Percentiles rank a stretch among this genome's conserved stretches.
Evolutionary conservation across 2,329 filamentous ascomycete species (phyloP).

Genomic region (Bisporella sp.): DNA sequence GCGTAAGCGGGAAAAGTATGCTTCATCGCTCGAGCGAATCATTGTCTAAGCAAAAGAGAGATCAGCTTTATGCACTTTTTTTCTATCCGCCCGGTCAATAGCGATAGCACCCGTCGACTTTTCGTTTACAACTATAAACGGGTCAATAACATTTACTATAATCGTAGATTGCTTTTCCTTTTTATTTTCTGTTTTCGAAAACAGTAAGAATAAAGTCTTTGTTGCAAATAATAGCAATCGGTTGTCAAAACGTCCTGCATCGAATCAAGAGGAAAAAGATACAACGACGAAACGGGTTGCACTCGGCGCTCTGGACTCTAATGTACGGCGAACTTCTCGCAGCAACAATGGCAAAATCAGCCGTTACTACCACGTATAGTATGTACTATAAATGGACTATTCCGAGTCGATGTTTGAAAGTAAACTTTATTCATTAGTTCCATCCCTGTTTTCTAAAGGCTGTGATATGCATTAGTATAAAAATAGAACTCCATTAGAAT

Average conservation of each 20-base stretch:
- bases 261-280: not conserved
- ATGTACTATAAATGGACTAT: slow-evolving; percentile 1
- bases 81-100: not conserved
- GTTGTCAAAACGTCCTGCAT: not conserved
- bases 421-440: slow-evolving; percentile 2
- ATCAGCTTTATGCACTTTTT: not conserved
- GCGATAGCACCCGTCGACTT: not conserved
- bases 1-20: not conserved
- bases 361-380: not conserved
- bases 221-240: slow-evolving; percentile 1
- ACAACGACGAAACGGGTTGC: not conserved
- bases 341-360: too few species aligned
- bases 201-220: not conserved
- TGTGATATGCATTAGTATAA: slow-evolving; percentile 5
- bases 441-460: slow-evolving; percentile 2
- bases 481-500: slow-evolving; percentile 6
- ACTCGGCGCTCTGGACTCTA: slow-evolving; percentile 1
- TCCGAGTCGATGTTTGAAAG: slow-evolving; percentile 3
- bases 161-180: not conserved
- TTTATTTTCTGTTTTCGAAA: not conserved
- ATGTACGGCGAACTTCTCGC: not conserved
- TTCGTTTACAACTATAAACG: not conserved
- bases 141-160: not conserved
- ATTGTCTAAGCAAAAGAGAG: slow-evolving; percentile 2
- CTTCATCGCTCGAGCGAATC: slow-evolving; percentile 1